phyloP scores from a whole-genome alignment of 163 green algal genomes.

The Trebouxia gelatinosa region DNA sequence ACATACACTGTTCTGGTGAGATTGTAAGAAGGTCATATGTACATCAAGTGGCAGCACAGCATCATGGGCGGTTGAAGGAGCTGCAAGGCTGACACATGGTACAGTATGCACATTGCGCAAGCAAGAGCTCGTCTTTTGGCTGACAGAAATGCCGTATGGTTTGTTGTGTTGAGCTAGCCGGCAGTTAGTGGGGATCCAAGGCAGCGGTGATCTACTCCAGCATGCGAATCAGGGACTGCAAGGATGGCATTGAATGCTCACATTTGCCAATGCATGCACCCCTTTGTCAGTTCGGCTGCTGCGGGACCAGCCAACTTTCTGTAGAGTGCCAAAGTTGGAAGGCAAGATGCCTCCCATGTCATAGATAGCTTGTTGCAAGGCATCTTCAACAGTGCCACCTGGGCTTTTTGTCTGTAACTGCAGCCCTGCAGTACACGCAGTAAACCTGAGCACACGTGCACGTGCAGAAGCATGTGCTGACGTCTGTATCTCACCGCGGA shows the following conservation, averaged over 20 bases:
- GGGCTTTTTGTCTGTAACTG: conserved; percentile 17
- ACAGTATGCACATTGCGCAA: no score
- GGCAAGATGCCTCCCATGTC: background rate
- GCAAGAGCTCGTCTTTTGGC: no score
- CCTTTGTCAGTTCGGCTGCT: conserved; percentile 85
- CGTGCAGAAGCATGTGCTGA: background rate
- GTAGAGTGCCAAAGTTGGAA: conserved; percentile 29
- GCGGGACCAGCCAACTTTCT: conserved; percentile 65
- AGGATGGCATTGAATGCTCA: conserved; percentile 17
- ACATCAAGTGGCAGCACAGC: no score
- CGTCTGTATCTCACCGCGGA: background rate
- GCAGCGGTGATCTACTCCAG: background rate
- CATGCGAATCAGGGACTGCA: background rate
- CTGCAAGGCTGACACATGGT: no score
- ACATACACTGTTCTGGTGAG: no score
- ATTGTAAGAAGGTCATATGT: no score
- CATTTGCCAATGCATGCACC: conserved; percentile 79
- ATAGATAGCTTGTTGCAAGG: background rate
- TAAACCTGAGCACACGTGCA: background rate
- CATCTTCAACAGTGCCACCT: conserved; percentile 18
- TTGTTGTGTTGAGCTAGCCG: background rate
- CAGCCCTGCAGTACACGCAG: background rate
- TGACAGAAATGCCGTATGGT: background rate
- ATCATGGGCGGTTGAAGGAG: no score
- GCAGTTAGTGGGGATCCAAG: background rate